These are phyloP conservation scores for Aureobasidium sp. DNA, from an alignment of 2,329 filamentous ascomycete genomes.

Conservation along the genomic window DNA sequence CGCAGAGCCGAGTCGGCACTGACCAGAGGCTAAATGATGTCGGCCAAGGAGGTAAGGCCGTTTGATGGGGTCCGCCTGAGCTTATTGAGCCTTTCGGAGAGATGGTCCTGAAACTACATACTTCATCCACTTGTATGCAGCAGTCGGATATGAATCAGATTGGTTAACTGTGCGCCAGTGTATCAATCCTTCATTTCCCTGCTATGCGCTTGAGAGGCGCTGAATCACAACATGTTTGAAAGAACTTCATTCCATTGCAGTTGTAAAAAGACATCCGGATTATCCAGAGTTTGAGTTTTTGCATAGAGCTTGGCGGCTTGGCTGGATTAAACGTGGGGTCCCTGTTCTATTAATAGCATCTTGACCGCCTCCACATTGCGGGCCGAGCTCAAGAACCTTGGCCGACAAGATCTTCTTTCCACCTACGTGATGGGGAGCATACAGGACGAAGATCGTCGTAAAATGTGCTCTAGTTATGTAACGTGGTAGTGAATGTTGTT, in stretches of 20 bases:
- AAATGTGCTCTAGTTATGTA: background rate
- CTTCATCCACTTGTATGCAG: background rate
- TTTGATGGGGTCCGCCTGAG: background rate
- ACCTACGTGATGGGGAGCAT: background rate
- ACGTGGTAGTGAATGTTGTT: background rate
- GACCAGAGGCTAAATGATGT: background rate
- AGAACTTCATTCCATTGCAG: too few species aligned
- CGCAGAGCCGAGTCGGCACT: background rate
- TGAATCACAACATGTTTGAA: background rate
- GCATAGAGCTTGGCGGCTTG: background rate
- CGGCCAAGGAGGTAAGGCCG: conserved; percentile 1
- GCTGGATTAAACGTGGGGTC: background rate
- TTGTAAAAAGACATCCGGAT: background rate
- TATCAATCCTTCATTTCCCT: background rate
- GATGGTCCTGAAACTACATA: background rate
- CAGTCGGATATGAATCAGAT: too few species aligned
- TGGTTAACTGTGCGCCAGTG: too few species aligned
- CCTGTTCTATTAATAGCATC: conserved; percentile 1
- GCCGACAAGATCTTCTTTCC: background rate
- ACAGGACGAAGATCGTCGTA: background rate
- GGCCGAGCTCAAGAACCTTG: background rate
- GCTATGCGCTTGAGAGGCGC: background rate
- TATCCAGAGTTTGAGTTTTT: background rate
- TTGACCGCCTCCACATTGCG: background rate
- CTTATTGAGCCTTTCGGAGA: conserved; percentile 5